Conservation (phyloP, 495 filamentous ascomycete species). For the Gamarada debralockiae region DNA sequence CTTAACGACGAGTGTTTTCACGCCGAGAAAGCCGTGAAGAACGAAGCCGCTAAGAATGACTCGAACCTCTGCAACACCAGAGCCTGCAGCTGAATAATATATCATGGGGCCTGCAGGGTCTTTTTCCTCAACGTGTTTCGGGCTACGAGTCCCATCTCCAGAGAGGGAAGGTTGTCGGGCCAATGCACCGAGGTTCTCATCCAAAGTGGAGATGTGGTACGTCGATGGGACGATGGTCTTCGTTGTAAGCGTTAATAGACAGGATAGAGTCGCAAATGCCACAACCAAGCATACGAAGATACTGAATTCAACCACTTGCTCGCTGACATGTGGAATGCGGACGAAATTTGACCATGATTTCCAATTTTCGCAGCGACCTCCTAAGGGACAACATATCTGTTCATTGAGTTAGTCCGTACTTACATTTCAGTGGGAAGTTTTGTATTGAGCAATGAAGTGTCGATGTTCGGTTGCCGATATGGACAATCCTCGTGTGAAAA, state of each 20-base stretch:
- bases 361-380: conserved; percentile 67
- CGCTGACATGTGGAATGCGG: conserved; percentile 42
- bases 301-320: conserved; percentile 65
- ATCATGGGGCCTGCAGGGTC: conserved; percentile 63
- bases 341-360: conserved; percentile 70
- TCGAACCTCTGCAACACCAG: conserved; percentile 94
- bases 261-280: conserved; percentile 68
- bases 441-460: too few species aligned
- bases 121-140: conserved; percentile 31
- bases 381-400: conserved; percentile 68
- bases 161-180: conserved; percentile 21
- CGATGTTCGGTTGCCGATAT: too few species aligned
- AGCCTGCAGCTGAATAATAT: conserved; percentile 94
- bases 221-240: conserved; percentile 90
- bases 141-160: conserved; percentile 36
- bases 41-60: conserved; percentile 98
- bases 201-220: conserved; percentile 78
- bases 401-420: conserved; percentile 11
- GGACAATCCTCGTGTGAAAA: too few species aligned
- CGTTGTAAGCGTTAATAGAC: conserved; percentile 76
- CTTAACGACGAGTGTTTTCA: conserved; percentile 86
- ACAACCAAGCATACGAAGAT: conserved; percentile 71
- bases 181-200: conserved; percentile 64
- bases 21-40: conserved; percentile 88
- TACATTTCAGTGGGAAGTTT: too few species aligned